A percentile compares a stretch with the other conserved stretches of the same genome.
These are phyloP conservation scores for Neurospora sp. DNA, from an alignment of 495 filamentous ascomycete genomes.

Conservation along the genomic window DNA sequence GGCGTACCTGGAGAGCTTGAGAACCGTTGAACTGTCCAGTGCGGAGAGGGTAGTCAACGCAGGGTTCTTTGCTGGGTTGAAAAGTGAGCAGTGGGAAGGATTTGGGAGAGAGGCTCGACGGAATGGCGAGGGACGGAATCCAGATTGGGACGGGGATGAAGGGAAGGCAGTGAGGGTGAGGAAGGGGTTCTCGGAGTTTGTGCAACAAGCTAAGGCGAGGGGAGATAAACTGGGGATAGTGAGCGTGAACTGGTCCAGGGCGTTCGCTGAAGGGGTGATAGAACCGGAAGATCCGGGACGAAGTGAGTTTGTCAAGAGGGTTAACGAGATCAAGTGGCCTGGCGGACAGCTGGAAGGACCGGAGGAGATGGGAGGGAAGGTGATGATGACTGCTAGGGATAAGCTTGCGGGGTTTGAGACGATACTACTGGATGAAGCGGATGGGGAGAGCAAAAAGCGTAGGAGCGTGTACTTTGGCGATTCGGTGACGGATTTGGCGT, in stretches of 20 bases:
- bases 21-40: conserved; percentile 25
- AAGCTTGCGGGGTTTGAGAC: conserved; percentile 14
- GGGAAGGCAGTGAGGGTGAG: conserved; percentile 20
- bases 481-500: conserved; percentile 25
- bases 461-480: conserved; percentile 23
- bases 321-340: conserved; percentile 22
- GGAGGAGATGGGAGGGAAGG: conserved; percentile 12
- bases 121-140: conserved; percentile 6
- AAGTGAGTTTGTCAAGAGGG: background rate
- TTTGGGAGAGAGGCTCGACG: conserved; percentile 18
- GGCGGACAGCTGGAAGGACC: conserved; percentile 27
- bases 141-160: conserved; percentile 2
- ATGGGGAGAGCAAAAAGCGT: background rate
- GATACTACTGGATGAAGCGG: background rate
- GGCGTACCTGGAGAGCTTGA: conserved; percentile 25
- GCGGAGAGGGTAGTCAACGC: conserved; percentile 22
- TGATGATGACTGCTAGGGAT: conserved; percentile 15
- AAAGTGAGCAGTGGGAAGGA: conserved; percentile 5
- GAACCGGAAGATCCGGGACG: background rate
- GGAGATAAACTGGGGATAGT: conserved; percentile 27
- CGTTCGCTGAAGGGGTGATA: conserved; percentile 28
- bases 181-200: conserved; percentile 26
- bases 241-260: conserved; percentile 36
- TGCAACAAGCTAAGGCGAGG: conserved; percentile 5
- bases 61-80: conserved; percentile 25